These are phyloP conservation scores for Macrophomina pseudophaseolina DNA, from an alignment of 2,329 filamentous ascomycete genomes.

Conservation along the genomic window DNA sequence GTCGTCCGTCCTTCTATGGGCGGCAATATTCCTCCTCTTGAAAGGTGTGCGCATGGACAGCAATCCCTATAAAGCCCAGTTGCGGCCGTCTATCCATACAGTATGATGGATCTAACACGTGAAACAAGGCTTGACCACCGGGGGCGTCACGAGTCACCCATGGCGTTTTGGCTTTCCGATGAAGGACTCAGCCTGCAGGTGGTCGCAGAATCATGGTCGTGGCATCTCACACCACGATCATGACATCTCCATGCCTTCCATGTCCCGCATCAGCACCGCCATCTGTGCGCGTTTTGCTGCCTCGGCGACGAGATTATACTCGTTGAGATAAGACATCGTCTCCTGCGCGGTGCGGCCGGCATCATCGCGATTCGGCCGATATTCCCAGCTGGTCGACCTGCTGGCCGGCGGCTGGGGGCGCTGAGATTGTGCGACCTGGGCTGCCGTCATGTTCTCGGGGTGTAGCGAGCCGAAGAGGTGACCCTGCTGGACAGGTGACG, in stretches of 20 bases:
- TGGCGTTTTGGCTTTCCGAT: neutral
- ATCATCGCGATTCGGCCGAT: conserved; percentile 41
- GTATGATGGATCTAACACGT: conserved; percentile 5
- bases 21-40: conserved; percentile 1
- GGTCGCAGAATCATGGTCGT: neutral
- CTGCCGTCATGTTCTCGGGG: conserved; percentile 28
- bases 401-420: conserved; percentile 30
- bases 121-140: neutral
- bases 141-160: neutral
- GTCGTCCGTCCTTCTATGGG: conserved; percentile 17
- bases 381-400: conserved; percentile 36
- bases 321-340: conserved; percentile 71
- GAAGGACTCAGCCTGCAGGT: neutral
- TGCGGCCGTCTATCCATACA: conserved; percentile 18
- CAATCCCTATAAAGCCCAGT: neutral
- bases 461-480: conserved; percentile 40
- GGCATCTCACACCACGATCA: conserved; percentile 25
- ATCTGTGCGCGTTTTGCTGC: conserved; percentile 93
- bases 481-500: conserved; percentile 40
- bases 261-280: conserved; percentile 83
- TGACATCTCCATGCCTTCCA: conserved; percentile 71
- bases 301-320: conserved; percentile 87
- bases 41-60: neutral
- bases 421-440: conserved; percentile 35
- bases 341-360: conserved; percentile 47